Evolutionary conservation across 768 basidiomycete genomes (phyloP).

Genomic region (Piloderma croceum): DNA sequence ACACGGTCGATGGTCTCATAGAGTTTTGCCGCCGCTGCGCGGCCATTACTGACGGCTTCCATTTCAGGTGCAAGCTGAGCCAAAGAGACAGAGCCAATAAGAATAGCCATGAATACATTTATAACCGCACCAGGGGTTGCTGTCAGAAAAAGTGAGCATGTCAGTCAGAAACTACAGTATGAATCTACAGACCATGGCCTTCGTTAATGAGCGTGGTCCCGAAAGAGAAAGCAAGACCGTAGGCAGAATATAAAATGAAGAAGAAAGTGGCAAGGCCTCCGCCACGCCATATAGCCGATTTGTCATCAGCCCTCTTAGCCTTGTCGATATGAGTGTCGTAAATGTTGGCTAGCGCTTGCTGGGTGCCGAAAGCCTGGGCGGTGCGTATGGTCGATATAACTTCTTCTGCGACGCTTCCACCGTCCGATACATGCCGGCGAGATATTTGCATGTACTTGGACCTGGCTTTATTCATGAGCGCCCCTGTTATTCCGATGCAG

Average conservation of each 20-base stretch:
- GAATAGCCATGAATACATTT: constrained; percentile 77
- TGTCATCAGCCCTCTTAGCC: constrained; percentile 18
- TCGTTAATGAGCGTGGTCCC: constrained; percentile 47
- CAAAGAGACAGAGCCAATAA: constrained; percentile 89
- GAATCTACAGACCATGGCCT: constrained; percentile 7
- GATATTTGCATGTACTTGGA: constrained; percentile 22
- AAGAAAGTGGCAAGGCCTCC: background rate
- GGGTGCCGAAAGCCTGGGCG: constrained; percentile 58
- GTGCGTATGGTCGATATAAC: constrained; percentile 59
- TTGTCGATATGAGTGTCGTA: constrained; percentile 42
- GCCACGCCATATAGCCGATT: constrained; percentile 15
- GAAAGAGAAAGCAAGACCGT: constrained; percentile 40
- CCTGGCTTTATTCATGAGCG: constrained; percentile 22
- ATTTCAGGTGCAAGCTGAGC: constrained; percentile 82
- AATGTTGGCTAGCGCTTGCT: constrained; percentile 35
- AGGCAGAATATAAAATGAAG: background rate
- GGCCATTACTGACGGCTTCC: constrained; percentile 78
- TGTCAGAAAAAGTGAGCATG: too few relatives aligned
- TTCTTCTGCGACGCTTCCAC: constrained; percentile 61
- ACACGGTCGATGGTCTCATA: constrained; percentile 84
- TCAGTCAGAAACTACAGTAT: constrained; percentile 5
- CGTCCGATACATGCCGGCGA: constrained; percentile 45
- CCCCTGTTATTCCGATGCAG: constrained; percentile 69
- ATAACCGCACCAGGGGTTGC: constrained; percentile 32
- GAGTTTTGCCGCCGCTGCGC: constrained; percentile 85